Percentiles rank a stretch among this genome's conserved stretches.
phyloP scores from a whole-genome alignment of 306 rosid genomes.

The Nissolia schottii region DNA sequence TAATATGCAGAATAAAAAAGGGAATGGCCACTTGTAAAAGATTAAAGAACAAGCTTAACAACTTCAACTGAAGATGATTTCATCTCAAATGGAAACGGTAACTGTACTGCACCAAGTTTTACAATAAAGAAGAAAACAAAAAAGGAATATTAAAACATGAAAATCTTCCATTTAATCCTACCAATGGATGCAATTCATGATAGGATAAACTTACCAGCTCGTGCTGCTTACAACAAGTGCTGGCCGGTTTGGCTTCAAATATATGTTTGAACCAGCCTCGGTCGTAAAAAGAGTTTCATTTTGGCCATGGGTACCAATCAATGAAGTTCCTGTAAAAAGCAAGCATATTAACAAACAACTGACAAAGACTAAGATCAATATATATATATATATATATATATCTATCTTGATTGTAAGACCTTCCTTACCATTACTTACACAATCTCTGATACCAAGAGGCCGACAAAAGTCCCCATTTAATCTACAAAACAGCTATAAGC shows the following conservation, averaged over 20 bases:
- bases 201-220: constrained; percentile 64
- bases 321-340: constrained; percentile 37
- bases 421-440: constrained; percentile 55
- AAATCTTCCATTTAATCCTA: not conserved
- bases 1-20: not conserved
- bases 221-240: constrained; percentile 97
- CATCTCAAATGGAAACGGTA: not conserved
- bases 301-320: constrained; percentile 33
- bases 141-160: not conserved
- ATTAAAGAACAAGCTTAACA: not conserved
- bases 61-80: not conserved
- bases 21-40: not conserved
- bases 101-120: not conserved
- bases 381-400: no score
- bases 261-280: constrained; percentile 39
- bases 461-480: constrained; percentile 51
- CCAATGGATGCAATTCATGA: not conserved
- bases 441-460: constrained; percentile 68
- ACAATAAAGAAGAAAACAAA: not conserved
- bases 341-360: constrained; percentile 10
- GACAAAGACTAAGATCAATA: not conserved
- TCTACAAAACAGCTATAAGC: constrained; percentile 71
- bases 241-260: constrained; percentile 67
- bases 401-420: not conserved
- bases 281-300: constrained; percentile 56